Evolutionary conservation across 768 basidiomycete genomes (phyloP), one percentile per base, ranked within the genome.

Genomic region (Agrocybe pediades): DNA sequence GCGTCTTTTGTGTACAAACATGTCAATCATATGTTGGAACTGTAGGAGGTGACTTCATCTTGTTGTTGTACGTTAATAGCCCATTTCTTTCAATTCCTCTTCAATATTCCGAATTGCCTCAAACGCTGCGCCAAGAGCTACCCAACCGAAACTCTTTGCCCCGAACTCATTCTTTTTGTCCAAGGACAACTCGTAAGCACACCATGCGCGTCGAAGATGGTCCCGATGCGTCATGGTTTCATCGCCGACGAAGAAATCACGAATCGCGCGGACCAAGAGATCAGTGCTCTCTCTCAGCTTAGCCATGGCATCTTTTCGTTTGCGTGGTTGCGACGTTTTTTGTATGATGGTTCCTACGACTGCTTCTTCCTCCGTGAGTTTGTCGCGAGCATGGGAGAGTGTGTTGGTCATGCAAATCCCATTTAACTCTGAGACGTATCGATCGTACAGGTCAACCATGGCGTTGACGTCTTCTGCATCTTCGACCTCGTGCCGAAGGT

Each of bases 261-360:
- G 73, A 27, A 86, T 69, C 20, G 67, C 68, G 8, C 74, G 70
- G 9, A 84, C 84, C 19, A 88, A 75, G 6, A 73, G 59, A 41
- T 78, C 73, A 0, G 81, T 84, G 49, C 78, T 77, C 42, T 85
- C 84, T 43, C 85, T 73, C 51, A 88, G 60, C 48, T 75, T 76
- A 1, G 81, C 71, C 60, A 85, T 86, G 29, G 74, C 62, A 30
- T 86, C 80, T 53, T 68, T 75, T 20, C 85, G 74, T 53, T 71
- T 74, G 8, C 82, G 74, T 11, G 79, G 77, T 59, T 87, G 83
- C 0, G 84, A 80, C 11, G 75, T 81, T 54, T 85, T 84, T 17
- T 85, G 84, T 0, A 80, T 71, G 54, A 88, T 88, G 0, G 86
- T 87, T 0, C 88, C 87, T 16, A 87, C 65, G 2, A 85, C 67